Percentiles rank a stretch among this genome's conserved stretches.
Conservation (phyloP, 768 basidiomycete genomes). For the Lactarius psammicola region DNA sequence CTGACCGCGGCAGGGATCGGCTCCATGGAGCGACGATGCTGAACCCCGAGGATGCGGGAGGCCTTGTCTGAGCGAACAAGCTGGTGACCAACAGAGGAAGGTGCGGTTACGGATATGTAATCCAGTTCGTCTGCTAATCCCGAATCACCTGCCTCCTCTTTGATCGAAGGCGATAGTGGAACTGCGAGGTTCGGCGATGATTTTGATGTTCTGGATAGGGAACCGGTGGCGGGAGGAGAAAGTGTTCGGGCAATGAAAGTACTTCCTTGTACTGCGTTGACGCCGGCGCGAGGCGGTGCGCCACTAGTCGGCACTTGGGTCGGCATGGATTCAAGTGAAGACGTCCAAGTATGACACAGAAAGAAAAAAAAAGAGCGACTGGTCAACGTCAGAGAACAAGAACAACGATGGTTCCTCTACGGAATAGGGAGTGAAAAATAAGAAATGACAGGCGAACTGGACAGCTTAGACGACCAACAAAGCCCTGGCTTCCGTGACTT, state of each 20-base stretch:
- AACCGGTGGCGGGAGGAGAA: constrained; percentile 2
- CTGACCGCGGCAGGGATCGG: constrained; percentile 77
- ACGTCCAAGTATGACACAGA: constrained; percentile 2
- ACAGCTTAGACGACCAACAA: neutral
- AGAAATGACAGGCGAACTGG: neutral
- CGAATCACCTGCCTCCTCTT: constrained; percentile 33
- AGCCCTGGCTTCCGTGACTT: neutral
- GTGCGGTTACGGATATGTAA: constrained; percentile 57
- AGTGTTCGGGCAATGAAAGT: neutral
- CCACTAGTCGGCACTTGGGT: constrained; percentile 1
- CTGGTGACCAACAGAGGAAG: constrained; percentile 33
- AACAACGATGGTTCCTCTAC: neutral
- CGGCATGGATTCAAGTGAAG: neutral
- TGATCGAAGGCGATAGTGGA: neutral
- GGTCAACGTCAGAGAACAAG: constrained; percentile 2
- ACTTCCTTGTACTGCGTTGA: neutral
- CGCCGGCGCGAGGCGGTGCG: neutral
- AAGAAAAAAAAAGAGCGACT: neutral
- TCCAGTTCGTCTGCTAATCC: constrained; percentile 71
- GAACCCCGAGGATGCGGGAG: constrained; percentile 71
- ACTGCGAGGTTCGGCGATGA: neutral
- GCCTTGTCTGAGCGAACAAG: constrained; percentile 66
- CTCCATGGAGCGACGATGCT: constrained; percentile 77
- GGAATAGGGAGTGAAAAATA: neutral
- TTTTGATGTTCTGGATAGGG: constrained; percentile 11